A percentile compares a stretch with the other conserved stretches of the same genome.
Conservation (phyloP, 2,329 filamentous ascomycete genomes). For the Aspergillus tanneri region DNA sequence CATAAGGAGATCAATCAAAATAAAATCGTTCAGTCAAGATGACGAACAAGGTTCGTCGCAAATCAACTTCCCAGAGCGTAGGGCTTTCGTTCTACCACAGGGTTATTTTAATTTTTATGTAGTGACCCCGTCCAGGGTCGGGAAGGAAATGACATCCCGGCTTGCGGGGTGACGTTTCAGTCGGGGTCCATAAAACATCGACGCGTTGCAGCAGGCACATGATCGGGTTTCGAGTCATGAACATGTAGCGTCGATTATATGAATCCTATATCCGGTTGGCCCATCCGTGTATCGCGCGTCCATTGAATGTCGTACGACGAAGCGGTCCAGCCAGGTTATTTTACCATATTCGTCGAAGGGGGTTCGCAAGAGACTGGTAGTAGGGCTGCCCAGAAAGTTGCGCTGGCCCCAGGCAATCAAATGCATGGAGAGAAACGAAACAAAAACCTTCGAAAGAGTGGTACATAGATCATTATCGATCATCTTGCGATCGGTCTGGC, state of each 20-base stretch:
- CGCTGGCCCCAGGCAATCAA: slow-evolving; percentile 3
- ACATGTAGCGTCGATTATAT: slow-evolving; percentile 12
- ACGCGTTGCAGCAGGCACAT: neutral
- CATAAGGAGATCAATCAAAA: neutral
- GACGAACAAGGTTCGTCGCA: neutral
- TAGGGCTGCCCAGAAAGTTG: neutral
- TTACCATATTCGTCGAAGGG: slow-evolving; percentile 12
- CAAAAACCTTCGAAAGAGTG: neutral
- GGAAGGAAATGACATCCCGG: neutral
- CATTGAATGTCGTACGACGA: slow-evolving; percentile 11
- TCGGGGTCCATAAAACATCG: slow-evolving; percentile 1
- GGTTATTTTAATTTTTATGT: neutral
- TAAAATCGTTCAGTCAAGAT: neutral
- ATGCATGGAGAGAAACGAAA: neutral
- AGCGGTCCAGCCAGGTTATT: slow-evolving; percentile 14
- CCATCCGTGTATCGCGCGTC: slow-evolving; percentile 10
- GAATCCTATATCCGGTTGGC: slow-evolving; percentile 16
- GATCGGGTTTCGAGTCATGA: slow-evolving; percentile 1
- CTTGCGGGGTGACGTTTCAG: slow-evolving; percentile 4
- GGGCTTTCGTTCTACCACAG: neutral
- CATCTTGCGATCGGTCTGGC: slow-evolving; percentile 34
- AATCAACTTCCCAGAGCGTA: neutral
- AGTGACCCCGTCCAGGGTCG: neutral
- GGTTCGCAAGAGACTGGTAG: slow-evolving; percentile 5
- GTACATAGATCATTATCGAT: slow-evolving; percentile 27